phyloP scores from a whole-genome alignment of 2,329 filamentous ascomycete genomes.

The Xylariaceae sp. region DNA sequence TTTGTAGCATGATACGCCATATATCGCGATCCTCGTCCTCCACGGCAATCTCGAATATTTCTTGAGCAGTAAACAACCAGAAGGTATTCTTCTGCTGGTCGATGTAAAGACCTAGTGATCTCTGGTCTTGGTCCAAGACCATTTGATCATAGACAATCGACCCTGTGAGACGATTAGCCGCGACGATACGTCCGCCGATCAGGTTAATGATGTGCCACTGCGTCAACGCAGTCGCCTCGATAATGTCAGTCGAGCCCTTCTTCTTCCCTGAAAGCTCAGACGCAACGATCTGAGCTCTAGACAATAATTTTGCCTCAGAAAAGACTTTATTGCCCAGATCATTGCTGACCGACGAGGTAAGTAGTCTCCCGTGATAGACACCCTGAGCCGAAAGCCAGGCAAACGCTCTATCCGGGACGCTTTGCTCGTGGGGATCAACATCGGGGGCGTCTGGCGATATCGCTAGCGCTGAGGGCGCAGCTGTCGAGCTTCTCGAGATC shows the following conservation, averaged over 20 bases:
- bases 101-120: slow-evolving; percentile 76
- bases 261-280: slow-evolving; percentile 62
- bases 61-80: slow-evolving; percentile 87
- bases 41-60: slow-evolving; percentile 91
- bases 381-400: slow-evolving; percentile 89
- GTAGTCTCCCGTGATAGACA: slow-evolving; percentile 79
- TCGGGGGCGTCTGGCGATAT: slow-evolving; percentile 72
- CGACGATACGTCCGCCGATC: slow-evolving; percentile 77
- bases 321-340: slow-evolving; percentile 73
- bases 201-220: slow-evolving; percentile 91
- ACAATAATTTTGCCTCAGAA: slow-evolving; percentile 71
- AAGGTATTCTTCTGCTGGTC: slow-evolving; percentile 95
- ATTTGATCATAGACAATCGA: slow-evolving; percentile 82
- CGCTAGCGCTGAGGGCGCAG: slow-evolving; percentile 63
- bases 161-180: slow-evolving; percentile 82
- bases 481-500: slow-evolving; percentile 54
- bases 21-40: slow-evolving; percentile 88
- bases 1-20: slow-evolving; percentile 88
- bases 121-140: slow-evolving; percentile 75
- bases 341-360: slow-evolving; percentile 54
- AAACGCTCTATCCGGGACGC: slow-evolving; percentile 66
- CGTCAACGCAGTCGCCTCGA: slow-evolving; percentile 78
- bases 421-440: slow-evolving; percentile 49
- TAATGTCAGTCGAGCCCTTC: slow-evolving; percentile 64
- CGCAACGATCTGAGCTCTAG: slow-evolving; percentile 68